phyloP scores from a whole-genome alignment of 2,329 filamentous ascomycete species.

The Emmonsiellopsis sp. region DNA sequence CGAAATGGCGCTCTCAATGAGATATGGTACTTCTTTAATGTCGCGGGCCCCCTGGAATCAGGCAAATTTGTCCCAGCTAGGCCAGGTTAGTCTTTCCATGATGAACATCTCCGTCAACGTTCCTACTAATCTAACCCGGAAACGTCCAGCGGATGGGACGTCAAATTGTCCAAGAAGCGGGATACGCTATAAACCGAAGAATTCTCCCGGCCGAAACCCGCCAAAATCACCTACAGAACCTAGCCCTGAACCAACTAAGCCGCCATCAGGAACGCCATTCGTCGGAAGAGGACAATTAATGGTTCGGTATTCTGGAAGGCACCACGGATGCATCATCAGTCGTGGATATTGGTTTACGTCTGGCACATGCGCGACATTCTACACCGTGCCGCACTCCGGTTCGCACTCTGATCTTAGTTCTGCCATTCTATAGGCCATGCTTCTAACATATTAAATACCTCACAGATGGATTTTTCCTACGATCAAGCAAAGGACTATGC shows the following conservation, averaged over 20 bases:
- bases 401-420: not conserved
- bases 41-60: slow-evolving; percentile 48
- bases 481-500: slow-evolving; percentile 51
- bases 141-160: slow-evolving; percentile 37
- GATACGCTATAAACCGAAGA: slow-evolving; percentile 58
- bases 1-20: slow-evolving; percentile 40
- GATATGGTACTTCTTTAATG: slow-evolving; percentile 45
- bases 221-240: slow-evolving; percentile 10
- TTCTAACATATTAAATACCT: slow-evolving; percentile 24
- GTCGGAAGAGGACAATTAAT: slow-evolving; percentile 53
- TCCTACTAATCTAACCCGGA: not conserved
- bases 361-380: slow-evolving; percentile 54
- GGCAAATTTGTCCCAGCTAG: slow-evolving; percentile 51
- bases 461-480: slow-evolving; percentile 40
- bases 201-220: slow-evolving; percentile 9
- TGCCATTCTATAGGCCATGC: not conserved
- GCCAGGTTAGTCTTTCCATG: slow-evolving; percentile 26
- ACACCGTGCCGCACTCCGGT: not conserved
- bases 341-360: slow-evolving; percentile 57
- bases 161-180: slow-evolving; percentile 54
- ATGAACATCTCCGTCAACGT: not conserved
- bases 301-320: slow-evolving; percentile 31
- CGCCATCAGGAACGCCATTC: slow-evolving; percentile 34
- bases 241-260: slow-evolving; percentile 7
- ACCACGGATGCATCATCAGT: slow-evolving; percentile 56